These are phyloP conservation scores for Fusarium staphyleae DNA, from an alignment of 2,329 filamentous ascomycete species.

Conservation along the genomic window DNA sequence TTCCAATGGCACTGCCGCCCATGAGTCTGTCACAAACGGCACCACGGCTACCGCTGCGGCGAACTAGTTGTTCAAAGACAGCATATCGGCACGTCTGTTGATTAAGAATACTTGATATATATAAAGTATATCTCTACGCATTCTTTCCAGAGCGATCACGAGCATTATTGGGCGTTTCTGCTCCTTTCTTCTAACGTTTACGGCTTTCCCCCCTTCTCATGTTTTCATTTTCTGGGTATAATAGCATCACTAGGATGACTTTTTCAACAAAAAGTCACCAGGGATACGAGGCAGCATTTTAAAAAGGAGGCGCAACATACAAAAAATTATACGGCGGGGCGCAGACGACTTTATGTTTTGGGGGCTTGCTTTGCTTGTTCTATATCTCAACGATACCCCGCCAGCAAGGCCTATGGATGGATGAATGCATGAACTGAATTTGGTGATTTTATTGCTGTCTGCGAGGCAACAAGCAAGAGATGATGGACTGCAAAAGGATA, in stretches of 20 bases:
- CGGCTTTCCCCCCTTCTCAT: slow-evolving; percentile 17
- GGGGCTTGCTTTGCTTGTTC: slow-evolving; percentile 46
- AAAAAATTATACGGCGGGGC: slow-evolving; percentile 39
- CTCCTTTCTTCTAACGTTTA: slow-evolving; percentile 26
- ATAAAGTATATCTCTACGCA: slow-evolving; percentile 5
- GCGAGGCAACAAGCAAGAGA: slow-evolving; percentile 5
- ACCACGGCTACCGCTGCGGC: slow-evolving; percentile 10
- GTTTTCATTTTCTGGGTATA: slow-evolving; percentile 30
- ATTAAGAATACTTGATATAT: slow-evolving; percentile 6
- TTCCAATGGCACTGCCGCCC: slow-evolving; percentile 20
- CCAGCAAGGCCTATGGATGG: slow-evolving; percentile 44
- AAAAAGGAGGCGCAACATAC: slow-evolving; percentile 36
- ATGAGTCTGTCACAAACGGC: slow-evolving; percentile 22
- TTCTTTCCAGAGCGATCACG: slow-evolving; percentile 19
- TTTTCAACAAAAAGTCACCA: slow-evolving; percentile 54
- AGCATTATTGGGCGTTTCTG: slow-evolving; percentile 27
- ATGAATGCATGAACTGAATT: slow-evolving; percentile 38
- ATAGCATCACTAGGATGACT: slow-evolving; percentile 45
- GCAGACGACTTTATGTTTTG: slow-evolving; percentile 43
- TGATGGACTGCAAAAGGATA: neutral
- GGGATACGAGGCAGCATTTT: slow-evolving; percentile 41
- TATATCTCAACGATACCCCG: slow-evolving; percentile 53
- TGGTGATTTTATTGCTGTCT: slow-evolving; percentile 15
- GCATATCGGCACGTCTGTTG: neutral
- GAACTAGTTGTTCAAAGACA: slow-evolving; percentile 23